Conservation (phyloP, 1,139 yeast genomes). For the Debaryomyces udenii region DNA sequence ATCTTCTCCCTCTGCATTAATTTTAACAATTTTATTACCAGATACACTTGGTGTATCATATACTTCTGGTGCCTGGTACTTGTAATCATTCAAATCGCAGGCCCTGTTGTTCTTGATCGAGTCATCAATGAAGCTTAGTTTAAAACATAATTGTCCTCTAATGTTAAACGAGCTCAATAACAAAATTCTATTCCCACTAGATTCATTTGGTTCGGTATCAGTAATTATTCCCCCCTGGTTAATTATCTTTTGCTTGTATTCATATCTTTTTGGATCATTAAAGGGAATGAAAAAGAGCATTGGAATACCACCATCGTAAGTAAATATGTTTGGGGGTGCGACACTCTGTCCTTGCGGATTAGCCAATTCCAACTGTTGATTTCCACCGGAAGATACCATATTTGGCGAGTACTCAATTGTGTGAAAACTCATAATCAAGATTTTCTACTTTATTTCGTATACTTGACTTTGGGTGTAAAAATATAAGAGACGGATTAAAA, state of each 20-base stretch:
- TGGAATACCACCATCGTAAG: slow-evolving; percentile 19
- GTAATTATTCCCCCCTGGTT: slow-evolving; percentile 38
- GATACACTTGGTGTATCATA: slow-evolving; percentile 6
- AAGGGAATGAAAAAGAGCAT: slow-evolving; percentile 28
- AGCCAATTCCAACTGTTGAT: neutral
- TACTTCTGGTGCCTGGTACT: slow-evolving; percentile 9
- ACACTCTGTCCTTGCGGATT: slow-evolving; percentile 3
- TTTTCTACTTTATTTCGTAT: slow-evolving; percentile 3
- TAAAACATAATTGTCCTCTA: slow-evolving; percentile 14
- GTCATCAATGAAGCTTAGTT: slow-evolving; percentile 26
- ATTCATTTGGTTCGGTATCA: slow-evolving; percentile 22
- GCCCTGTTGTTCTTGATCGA: slow-evolving; percentile 16
- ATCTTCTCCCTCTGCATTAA: slow-evolving; percentile 7
- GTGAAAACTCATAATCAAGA: slow-evolving; percentile 13
- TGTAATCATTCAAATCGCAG: slow-evolving; percentile 14
- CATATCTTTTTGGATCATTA: slow-evolving; percentile 25
- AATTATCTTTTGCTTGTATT: slow-evolving; percentile 26
- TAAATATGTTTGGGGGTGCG: slow-evolving; percentile 7
- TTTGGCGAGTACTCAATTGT: slow-evolving; percentile 11
- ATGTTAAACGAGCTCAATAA: slow-evolving; percentile 15
- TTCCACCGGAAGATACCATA: slow-evolving; percentile 4
- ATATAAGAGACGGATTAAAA: slow-evolving; percentile 1
- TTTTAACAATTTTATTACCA: slow-evolving; percentile 9
- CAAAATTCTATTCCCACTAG: slow-evolving; percentile 16
- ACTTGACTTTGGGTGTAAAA: neutral